Evolutionary conservation across 2,329 filamentous ascomycete genomes (phyloP).

Genomic region (Cercospora berteroae): DNA sequence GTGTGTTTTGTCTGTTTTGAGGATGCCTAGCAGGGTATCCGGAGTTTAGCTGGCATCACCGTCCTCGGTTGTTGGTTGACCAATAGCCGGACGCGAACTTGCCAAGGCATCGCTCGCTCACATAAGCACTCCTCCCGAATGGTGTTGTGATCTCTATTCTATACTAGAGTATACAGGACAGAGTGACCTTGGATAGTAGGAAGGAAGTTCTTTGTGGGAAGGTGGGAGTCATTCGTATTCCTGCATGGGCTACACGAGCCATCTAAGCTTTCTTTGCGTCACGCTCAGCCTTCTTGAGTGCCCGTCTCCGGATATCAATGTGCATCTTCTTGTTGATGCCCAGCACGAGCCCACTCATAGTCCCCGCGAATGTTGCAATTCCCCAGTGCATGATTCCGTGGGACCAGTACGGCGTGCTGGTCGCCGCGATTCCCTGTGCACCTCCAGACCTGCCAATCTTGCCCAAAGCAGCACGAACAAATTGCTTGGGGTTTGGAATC

Average conservation of each 20-base stretch:
- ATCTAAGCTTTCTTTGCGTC: slow-evolving; percentile 66
- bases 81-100: neutral
- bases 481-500: slow-evolving; percentile 77
- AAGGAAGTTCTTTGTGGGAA: neutral
- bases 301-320: slow-evolving; percentile 74
- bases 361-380: slow-evolving; percentile 60
- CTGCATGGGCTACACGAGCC: neutral
- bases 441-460: slow-evolving; percentile 79
- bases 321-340: slow-evolving; percentile 70
- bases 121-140: neutral
- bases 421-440: slow-evolving; percentile 75
- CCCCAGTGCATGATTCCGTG: slow-evolving; percentile 87
- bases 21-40: neutral
- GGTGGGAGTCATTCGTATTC: too few relatives aligned
- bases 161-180: too few relatives aligned
- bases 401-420: slow-evolving; percentile 89
- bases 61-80: neutral
- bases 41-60: neutral
- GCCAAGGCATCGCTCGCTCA: neutral
- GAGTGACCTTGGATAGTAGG: neutral
- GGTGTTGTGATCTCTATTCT: neutral
- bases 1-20: neutral
- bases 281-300: slow-evolving; percentile 78
- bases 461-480: slow-evolving; percentile 73
- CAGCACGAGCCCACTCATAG: slow-evolving; percentile 58